Evolutionary conservation across 2,329 filamentous ascomycete species (phyloP).

Genomic region (Fusarium sp.): DNA sequence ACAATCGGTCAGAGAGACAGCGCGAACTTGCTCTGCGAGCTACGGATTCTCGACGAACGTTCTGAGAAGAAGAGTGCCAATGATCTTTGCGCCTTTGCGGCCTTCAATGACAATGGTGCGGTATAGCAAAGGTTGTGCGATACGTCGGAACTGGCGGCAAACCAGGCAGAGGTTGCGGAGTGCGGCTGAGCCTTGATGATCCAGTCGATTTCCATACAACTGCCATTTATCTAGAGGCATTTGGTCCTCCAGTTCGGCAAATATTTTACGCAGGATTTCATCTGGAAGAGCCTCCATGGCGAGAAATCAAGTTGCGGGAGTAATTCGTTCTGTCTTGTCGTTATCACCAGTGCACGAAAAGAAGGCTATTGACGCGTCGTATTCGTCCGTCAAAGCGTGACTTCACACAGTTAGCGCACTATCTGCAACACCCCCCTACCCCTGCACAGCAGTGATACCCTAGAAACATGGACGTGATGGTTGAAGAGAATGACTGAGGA

Average conservation of each 20-base stretch:
- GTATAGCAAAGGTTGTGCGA: slow-evolving; percentile 1
- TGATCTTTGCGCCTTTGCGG: neutral
- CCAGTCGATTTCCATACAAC: neutral
- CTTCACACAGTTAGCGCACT: too few relatives aligned
- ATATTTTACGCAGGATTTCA: neutral
- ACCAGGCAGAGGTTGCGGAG: slow-evolving; percentile 8
- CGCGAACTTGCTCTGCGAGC: neutral
- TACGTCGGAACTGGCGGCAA: neutral
- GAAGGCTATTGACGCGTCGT: too few relatives aligned
- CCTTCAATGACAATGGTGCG: neutral
- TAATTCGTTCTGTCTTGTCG: neutral
- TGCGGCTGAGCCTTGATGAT: neutral
- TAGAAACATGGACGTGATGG: too few relatives aligned
- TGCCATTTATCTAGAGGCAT: slow-evolving; percentile 1
- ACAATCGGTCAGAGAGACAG: neutral
- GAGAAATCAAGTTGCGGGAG: accelerated
- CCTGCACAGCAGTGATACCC: too few relatives aligned
- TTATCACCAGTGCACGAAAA: neutral
- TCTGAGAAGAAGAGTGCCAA: neutral
- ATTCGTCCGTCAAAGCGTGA: too few relatives aligned
- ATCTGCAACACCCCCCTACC: too few relatives aligned
- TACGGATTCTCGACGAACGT: neutral
- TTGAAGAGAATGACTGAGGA: too few relatives aligned
- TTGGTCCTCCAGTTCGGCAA: neutral
- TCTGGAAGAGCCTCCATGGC: neutral